Conservation (phyloP, 495 filamentous ascomycete genomes). For the Parachaetomium inaequale region DNA sequence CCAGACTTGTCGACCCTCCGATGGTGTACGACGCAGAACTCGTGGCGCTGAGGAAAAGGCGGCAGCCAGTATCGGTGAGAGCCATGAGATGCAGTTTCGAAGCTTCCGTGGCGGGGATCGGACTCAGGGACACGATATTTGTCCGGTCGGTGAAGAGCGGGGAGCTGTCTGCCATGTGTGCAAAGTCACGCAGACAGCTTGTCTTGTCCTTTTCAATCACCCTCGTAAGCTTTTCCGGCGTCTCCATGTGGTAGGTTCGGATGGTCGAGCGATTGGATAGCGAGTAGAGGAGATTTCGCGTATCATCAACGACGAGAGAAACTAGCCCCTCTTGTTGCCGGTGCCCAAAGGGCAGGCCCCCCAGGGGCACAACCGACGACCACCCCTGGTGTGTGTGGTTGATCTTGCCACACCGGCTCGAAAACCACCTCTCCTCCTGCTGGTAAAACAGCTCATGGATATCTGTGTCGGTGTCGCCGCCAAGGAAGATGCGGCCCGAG, state of each 20-base stretch:
- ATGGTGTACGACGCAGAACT: constrained; percentile 67
- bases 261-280: constrained; percentile 83
- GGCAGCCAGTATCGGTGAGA: constrained; percentile 83
- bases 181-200: constrained; percentile 59
- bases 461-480: constrained; percentile 72
- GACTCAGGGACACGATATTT: constrained; percentile 75
- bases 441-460: constrained; percentile 94
- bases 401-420: constrained; percentile 71
- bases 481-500: constrained; percentile 87
- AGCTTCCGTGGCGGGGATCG: constrained; percentile 76
- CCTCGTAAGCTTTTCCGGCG: constrained; percentile 46
- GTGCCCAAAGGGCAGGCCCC: constrained; percentile 30
- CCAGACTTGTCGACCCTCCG: constrained; percentile 50
- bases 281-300: constrained; percentile 81
- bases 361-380: constrained; percentile 59
- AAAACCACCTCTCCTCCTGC: constrained; percentile 95
- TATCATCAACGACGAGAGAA: constrained; percentile 83
- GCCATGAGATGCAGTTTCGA: constrained; percentile 84
- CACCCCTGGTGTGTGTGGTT: constrained; percentile 82
- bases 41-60: constrained; percentile 88
- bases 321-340: constrained; percentile 55
- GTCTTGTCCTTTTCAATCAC: constrained; percentile 55
- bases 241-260: constrained; percentile 74
- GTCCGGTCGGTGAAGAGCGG: constrained; percentile 64
- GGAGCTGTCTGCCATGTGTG: constrained; percentile 69